Evolutionary conservation across 768 basidiomycete species (phyloP), one percentile per base, ranked within the genome.

Genomic region (Russula sp.): DNA sequence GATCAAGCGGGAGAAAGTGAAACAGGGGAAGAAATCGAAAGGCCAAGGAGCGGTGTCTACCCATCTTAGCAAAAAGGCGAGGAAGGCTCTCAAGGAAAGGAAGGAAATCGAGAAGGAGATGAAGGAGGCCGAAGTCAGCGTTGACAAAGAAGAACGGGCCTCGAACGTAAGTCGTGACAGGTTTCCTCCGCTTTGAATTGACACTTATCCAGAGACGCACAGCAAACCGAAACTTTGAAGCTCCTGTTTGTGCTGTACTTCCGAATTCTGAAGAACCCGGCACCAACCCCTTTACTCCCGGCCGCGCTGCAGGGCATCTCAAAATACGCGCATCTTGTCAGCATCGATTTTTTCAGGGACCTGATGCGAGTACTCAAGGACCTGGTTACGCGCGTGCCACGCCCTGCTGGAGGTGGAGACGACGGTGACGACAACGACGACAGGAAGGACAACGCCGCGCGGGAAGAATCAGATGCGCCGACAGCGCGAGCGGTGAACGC

Each of bases 201-300:
- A 52, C 41, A 51, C 20, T 57, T 45, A 49, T 63, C 10, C 59
- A 46, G 52, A 51, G 38, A 53, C 53, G 54, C 39, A n/a, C 69
- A 97, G 94, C 95, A 97, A 80, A 98, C 95, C 20, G 97, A 99
- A 78, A 98, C 96, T 54, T 80, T 99, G 67, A 98, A 99, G 73
- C 85, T 98, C 65, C 81, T 98, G 50, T 99, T 99, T 73, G 93
- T 93, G 18, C 79, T 99, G 50, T 99, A 99, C 77, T 98, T 99
- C 75, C 87, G 89, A 64, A 89, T 98, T 68, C 79, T 99, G 67
- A 99, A 98, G 75, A 86, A 84, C 71, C 85, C 90, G 11, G 78
- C 77, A 25, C 85, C 87, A 36, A 89, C 89, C 1, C 83, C 85
- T 18, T 80, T 98, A 9, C 80, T 98, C 14, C 86, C 93, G 22